Percentiles rank a stretch among this genome's conserved stretches.
Conservation (phyloP, 805 yeast species). For the Candida pseudoglaebosa region DNA sequence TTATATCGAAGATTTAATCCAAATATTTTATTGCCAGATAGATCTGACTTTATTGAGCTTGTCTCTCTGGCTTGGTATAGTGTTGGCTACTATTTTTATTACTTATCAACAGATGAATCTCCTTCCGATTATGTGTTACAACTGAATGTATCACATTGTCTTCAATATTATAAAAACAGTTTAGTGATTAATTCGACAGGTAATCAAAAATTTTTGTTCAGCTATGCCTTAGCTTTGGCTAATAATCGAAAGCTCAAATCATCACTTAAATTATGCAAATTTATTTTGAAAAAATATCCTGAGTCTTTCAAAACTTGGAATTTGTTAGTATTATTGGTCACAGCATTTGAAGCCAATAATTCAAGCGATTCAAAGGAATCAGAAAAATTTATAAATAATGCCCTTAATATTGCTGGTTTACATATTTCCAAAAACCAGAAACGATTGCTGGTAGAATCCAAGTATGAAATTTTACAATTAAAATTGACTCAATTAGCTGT, state of each 20-base stretch:
- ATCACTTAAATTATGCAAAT: slow-evolving; percentile 45
- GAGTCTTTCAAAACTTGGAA: slow-evolving; percentile 64
- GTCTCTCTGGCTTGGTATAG: slow-evolving; percentile 36
- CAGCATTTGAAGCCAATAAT: slow-evolving; percentile 50
- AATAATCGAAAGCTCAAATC: slow-evolving; percentile 38
- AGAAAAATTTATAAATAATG: slow-evolving; percentile 52
- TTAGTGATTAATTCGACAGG: slow-evolving; percentile 37
- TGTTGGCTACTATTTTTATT: slow-evolving; percentile 29
- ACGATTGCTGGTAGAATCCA: slow-evolving; percentile 23
- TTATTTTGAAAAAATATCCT: slow-evolving; percentile 48
- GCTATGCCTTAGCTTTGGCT: slow-evolving; percentile 48
- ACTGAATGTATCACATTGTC: slow-evolving; percentile 13
- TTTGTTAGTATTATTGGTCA: slow-evolving; percentile 57
- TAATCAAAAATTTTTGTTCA: slow-evolving; percentile 24
- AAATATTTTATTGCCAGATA: slow-evolving; percentile 24
- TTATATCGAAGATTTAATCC: slow-evolving; percentile 32
- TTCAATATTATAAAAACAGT: slow-evolving; percentile 29
- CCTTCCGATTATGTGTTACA: slow-evolving; percentile 17
- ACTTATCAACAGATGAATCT: slow-evolving; percentile 23
- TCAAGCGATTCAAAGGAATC: slow-evolving; percentile 37
- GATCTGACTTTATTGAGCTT: slow-evolving; percentile 22
- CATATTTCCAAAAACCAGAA: slow-evolving; percentile 26
- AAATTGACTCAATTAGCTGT: slow-evolving; percentile 72
- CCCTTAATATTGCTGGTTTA: slow-evolving; percentile 41
- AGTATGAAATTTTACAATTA: slow-evolving; percentile 58